Conservation (phyloP, 2,329 filamentous ascomycete species). For the Colletotrichum orchidophilum region DNA sequence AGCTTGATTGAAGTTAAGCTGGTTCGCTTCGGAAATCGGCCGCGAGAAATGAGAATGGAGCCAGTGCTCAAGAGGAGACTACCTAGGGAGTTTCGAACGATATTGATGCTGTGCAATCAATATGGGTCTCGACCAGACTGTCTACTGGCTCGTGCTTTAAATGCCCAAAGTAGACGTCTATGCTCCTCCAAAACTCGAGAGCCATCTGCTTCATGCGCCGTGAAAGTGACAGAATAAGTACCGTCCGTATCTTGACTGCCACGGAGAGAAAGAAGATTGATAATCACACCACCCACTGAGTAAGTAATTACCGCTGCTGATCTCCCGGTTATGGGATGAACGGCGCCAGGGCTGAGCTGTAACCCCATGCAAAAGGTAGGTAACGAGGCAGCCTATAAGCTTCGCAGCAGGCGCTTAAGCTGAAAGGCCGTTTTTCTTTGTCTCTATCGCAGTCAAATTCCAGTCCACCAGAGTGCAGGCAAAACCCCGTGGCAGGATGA, state of each 20-base stretch:
- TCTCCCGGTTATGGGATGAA: slow-evolving; percentile 1
- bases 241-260: too few relatives aligned
- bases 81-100: not conserved
- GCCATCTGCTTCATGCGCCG: too few relatives aligned
- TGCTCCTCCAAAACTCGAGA: too few relatives aligned
- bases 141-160: not conserved
- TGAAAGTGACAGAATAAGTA: too few relatives aligned
- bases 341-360: slow-evolving; percentile 1
- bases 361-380: slow-evolving; percentile 24
- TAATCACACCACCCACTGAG: not conserved
- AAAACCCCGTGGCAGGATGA: slow-evolving; percentile 11
- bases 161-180: not conserved
- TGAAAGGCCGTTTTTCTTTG: not conserved
- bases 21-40: not conserved
- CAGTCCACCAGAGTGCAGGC: not conserved
- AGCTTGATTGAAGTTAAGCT: not conserved
- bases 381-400: not conserved
- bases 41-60: not conserved
- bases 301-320: not conserved
- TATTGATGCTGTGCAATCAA: not conserved
- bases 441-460: not conserved
- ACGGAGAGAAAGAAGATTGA: not conserved
- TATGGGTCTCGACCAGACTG: not conserved
- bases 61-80: too few relatives aligned
- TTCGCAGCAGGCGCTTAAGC: not conserved